Conservation (phyloP, 2,329 filamentous ascomycete genomes). For the Colletotrichum horii region DNA sequence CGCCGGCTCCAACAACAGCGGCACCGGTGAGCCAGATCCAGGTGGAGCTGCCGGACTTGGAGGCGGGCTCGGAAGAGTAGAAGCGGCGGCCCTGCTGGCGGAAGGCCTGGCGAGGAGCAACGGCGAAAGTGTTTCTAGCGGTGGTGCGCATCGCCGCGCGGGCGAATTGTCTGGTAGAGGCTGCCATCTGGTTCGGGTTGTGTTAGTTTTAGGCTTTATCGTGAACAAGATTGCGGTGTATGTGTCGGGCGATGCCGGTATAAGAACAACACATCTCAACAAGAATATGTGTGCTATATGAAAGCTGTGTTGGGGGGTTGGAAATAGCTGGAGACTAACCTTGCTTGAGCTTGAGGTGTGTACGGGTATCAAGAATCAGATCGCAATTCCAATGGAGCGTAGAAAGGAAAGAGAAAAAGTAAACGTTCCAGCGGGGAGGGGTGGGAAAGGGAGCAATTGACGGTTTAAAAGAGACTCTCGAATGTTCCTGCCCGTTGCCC, state of each 20-base stretch:
- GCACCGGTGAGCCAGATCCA: slow-evolving; percentile 65
- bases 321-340: background rate
- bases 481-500: slow-evolving; percentile 3
- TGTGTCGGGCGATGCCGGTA: background rate
- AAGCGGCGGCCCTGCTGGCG: slow-evolving; percentile 77
- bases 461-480: slow-evolving; percentile 1
- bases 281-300: slow-evolving; percentile 4
- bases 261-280: background rate
- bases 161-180: slow-evolving; percentile 49
- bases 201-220: background rate
- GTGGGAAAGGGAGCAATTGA: background rate
- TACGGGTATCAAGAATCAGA: background rate
- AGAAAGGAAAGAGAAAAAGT: background rate
- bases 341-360: slow-evolving; percentile 3
- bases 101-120: slow-evolving; percentile 70
- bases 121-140: slow-evolving; percentile 63
- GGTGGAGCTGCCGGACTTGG: slow-evolving; percentile 52
- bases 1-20: slow-evolving; percentile 65
- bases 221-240: background rate
- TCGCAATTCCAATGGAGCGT: background rate
- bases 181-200: slow-evolving; percentile 2
- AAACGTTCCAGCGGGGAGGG: background rate
- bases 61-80: slow-evolving; percentile 74
- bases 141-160: slow-evolving; percentile 65
- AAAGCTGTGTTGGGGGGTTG: background rate